A percentile compares a stretch with the other conserved stretches of the same genome.
Conservation (phyloP, 202 grass and related monocot genomes). For the Zizania palustris region DNA sequence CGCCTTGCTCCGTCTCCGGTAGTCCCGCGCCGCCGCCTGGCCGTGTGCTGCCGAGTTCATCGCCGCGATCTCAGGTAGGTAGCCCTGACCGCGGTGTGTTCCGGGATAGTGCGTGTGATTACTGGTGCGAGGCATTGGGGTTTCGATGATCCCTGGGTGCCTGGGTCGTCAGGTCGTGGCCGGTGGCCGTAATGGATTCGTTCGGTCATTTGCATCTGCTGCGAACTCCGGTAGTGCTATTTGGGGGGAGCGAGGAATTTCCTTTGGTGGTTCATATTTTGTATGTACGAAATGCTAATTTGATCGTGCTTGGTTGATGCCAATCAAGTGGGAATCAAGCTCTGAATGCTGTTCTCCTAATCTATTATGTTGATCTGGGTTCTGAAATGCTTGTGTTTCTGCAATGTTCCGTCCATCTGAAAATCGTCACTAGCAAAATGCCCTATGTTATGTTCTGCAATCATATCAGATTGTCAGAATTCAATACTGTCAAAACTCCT, state of each 20-base stretch:
- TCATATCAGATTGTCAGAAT: neutral
- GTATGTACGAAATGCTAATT: neutral
- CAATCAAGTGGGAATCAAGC: neutral
- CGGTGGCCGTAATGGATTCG: neutral
- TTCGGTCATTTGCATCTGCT: neutral
- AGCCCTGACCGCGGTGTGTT: neutral
- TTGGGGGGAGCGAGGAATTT: no score
- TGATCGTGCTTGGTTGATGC: neutral
- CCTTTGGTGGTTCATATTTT: no score
- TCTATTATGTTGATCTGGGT: neutral
- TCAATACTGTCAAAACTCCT: neutral
- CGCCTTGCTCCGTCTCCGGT: constrained; percentile 12
- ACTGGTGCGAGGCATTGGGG: neutral
- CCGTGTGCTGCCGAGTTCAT: constrained; percentile 45
- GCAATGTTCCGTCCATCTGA: neutral
- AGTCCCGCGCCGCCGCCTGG: constrained; percentile 15
- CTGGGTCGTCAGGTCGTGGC: no score
- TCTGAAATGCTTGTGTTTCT: neutral
- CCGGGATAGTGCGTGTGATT: constrained; percentile 8
- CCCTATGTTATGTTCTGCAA: neutral
- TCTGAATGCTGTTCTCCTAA: neutral
- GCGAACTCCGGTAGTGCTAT: neutral
- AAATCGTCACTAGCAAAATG: constrained; percentile 8
- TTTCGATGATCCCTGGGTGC: neutral
- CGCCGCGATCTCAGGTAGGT: constrained; percentile 54